phyloP scores from a whole-genome alignment of 148 eudicot genomes.

The Amaranthus cruentus region DNA sequence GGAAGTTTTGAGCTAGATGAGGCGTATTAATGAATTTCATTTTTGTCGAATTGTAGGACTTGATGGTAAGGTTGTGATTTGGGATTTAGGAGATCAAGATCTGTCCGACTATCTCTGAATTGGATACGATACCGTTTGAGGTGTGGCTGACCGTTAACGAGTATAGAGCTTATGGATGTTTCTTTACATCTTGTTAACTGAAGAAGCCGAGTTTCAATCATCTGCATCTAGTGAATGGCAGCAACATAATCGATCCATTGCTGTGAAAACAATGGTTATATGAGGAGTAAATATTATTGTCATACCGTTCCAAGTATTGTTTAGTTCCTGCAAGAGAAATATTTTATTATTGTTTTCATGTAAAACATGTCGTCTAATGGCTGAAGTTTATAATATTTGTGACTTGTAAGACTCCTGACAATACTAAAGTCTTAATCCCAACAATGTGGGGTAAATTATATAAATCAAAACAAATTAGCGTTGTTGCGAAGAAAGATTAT shows the following conservation, averaged over 20 bases:
- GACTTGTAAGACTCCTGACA: no score
- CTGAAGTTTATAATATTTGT: no score
- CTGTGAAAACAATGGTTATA: not conserved
- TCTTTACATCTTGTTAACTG: constrained; percentile 2
- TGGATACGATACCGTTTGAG: not conserved
- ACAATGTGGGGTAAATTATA: no score
- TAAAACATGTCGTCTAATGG: no score
- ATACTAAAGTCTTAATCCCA: no score
- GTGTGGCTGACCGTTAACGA: not conserved
- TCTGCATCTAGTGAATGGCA: not conserved
- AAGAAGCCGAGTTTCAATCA: not conserved
- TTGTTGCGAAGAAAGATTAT: no score
- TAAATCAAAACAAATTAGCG: no score
- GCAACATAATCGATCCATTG: constrained; percentile 1
- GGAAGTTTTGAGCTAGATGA: not conserved
- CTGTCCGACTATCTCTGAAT: constrained; percentile 41
- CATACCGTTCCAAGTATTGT: not conserved
- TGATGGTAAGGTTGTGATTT: constrained; percentile 80
- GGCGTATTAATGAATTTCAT: not conserved
- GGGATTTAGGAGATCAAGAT: constrained; percentile 83
- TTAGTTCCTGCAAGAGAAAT: not conserved
- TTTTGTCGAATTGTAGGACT: constrained; percentile 45
- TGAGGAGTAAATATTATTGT: not conserved
- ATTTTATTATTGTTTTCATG: not conserved
- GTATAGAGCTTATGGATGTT: not conserved